Evolutionary conservation across 2,329 filamentous ascomycete species (phyloP), one percentile per base, ranked within the genome.

Genomic region (Cercospora janseana): DNA sequence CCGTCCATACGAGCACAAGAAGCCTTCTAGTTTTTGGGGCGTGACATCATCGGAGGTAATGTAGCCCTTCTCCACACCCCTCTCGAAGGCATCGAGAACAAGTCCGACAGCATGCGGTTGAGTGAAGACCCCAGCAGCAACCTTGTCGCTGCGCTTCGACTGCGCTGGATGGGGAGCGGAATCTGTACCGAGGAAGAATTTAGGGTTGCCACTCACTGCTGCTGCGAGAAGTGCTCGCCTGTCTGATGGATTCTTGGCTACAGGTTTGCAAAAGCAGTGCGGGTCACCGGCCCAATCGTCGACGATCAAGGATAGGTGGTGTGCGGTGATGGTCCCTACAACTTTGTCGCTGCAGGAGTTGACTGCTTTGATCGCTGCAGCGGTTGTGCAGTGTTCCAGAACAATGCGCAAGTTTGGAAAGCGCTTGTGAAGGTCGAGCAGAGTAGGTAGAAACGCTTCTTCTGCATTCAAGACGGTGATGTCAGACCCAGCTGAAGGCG

Each of bases 381-480:
- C 83, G 1, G 89, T 94, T 8, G 89, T 91, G 75, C 88, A 94
- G 72, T 96, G 91, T 73, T 96, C 88, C 38, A 93, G 73, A 50
- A 79, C 73, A 55, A 79, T 78, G 43, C 76, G 79, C 32, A 94
- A 75, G 15, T 78, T 75, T 1, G 92, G 91, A 68, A 94, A 96
- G 20, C 76, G 76, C 16, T 78, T 70, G 63, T 95, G 88, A 2
- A 97, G 79, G 13, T 79, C 78, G 56, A 80, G 75, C 26, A 96
- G 76, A 0, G 85, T 92, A 0, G 91, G 91, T 6, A 97, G 75
- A 72, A 97, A 97, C 2, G 75, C 76, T 55, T 82, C 79, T 69
- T 91, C 87, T 15, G 85, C 85, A 61, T 85, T 87, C 56, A 88
- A 72, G 3, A 71, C 66, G 7, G 68, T 69, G 55, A 70, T 66